Base-by-base conservation (phyloP, 2,329 filamentous ascomycete species). In the Ophiocordyceps australis region DNA sequence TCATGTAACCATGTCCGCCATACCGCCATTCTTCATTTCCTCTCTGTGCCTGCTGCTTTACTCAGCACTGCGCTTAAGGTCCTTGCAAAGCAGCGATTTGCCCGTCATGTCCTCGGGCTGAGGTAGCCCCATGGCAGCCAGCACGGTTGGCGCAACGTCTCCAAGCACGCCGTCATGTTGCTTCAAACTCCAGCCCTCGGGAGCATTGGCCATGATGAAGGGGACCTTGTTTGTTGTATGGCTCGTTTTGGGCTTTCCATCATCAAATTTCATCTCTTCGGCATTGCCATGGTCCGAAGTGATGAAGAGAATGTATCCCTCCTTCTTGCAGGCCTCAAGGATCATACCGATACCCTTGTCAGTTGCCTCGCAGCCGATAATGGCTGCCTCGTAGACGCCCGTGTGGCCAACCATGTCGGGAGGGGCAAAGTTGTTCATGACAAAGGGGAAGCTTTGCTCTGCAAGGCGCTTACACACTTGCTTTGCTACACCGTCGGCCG, bases 371-470 rank as follows among this genome's bases (percentile, higher is more conserved):
- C 77, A 76, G 41, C 74, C 89, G 44, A 89, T 48, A 34, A 98
- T 74, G 30, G 89, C 89, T 17, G 89, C 86, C 42, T 95, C 76
- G 57, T 95, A 95, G 32, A 93, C 83, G 47, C 89, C 89, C 9
- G 89, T 98, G 62, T 98, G 89, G 39, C 89, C 89, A 37, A 98
- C 89, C 89, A 98, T 98, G 59, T 98, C 89, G 12, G 89, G 89
- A 22, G 89, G 89, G 22, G 89, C 89, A 55, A 98, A 95, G 72
- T 98, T 98, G 74, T 95, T 94, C 89, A 98, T 98, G 53, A 98
- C 65, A 47, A 98, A 95, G 46, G 89, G 83, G 57, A 85, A 94
- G 47, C 79, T 73, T 45, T 76, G 71, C 52, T 91, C 81, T 15
- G 54, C 68, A 37, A 98, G 75, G 31, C 85, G 74, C 64, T 94